Conservation (phyloP, 352 stramenopile genomes). For the Detonula confervacea region DNA sequence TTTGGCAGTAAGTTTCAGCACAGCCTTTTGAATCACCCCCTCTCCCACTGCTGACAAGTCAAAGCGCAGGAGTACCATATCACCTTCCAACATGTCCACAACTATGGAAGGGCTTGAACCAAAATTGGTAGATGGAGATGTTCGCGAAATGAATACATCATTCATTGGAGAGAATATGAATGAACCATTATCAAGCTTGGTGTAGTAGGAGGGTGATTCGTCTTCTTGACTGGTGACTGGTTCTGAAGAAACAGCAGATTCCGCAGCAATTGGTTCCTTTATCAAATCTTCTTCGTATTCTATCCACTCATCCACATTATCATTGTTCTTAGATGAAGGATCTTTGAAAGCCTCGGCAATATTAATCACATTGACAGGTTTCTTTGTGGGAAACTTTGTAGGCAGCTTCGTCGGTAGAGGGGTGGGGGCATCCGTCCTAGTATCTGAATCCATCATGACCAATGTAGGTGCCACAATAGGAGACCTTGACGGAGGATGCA, state of each 20-base stretch:
- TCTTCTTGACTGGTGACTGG: too few relatives aligned
- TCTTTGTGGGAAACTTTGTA: too few relatives aligned
- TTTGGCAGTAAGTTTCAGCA: constrained; percentile 15
- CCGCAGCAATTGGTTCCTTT: too few relatives aligned
- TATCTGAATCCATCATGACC: not conserved
- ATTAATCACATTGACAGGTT: too few relatives aligned
- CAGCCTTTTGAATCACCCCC: constrained; percentile 17
- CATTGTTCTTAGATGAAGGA: too few relatives aligned
- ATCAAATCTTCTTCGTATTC: too few relatives aligned
- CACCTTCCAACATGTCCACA: constrained; percentile 29
- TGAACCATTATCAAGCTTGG: constrained; percentile 19
- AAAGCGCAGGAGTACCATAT: constrained; percentile 28
- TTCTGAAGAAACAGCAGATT: too few relatives aligned
- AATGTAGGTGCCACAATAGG: not conserved
- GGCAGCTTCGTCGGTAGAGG: too few relatives aligned
- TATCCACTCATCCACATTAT: too few relatives aligned
- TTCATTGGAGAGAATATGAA: constrained; percentile 29
- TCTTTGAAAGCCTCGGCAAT: too few relatives aligned
- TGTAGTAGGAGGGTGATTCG: not conserved
- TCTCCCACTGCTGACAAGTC: constrained; percentile 26
- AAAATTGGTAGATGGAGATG: constrained; percentile 19
- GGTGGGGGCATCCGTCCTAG: too few relatives aligned
- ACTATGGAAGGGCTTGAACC: constrained; percentile 9
- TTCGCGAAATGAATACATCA: constrained; percentile 29
- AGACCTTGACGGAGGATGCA: not conserved